A percentile compares a stretch with the other conserved stretches of the same genome.
Conservation (phyloP, 805 yeast species). For the Wickerhamiella azymoides region DNA sequence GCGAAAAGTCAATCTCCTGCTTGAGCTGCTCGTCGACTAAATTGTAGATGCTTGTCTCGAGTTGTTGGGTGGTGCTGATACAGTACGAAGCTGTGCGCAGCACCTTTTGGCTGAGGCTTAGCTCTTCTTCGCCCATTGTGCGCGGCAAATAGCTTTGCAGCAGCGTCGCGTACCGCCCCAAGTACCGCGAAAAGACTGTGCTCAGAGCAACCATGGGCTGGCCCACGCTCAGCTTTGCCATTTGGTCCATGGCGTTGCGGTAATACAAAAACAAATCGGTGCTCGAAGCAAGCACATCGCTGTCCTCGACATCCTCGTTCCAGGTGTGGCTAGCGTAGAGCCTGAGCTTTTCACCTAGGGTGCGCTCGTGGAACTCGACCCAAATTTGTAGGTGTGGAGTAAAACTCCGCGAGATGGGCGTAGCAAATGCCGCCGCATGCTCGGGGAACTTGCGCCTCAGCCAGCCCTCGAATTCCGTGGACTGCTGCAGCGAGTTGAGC, state of each 20-base stretch:
- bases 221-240: constrained; percentile 42
- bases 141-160: constrained; percentile 38
- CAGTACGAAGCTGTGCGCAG: constrained; percentile 87
- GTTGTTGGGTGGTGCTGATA: constrained; percentile 58
- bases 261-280: constrained; percentile 74
- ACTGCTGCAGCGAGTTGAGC: constrained; percentile 54
- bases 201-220: constrained; percentile 35
- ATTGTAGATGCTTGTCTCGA: constrained; percentile 42
- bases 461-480: constrained; percentile 71
- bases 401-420: constrained; percentile 48
- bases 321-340: neutral
- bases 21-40: constrained; percentile 31
- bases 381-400: constrained; percentile 77
- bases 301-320: constrained; percentile 6
- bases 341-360: constrained; percentile 3
- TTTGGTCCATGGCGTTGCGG: constrained; percentile 57
- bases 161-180: constrained; percentile 44
- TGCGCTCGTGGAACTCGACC: constrained; percentile 70
- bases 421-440: constrained; percentile 26
- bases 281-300: constrained; percentile 62
- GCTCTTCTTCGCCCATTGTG: constrained; percentile 7
- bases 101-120: constrained; percentile 47
- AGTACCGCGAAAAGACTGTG: constrained; percentile 49
- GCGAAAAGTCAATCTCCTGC: constrained; percentile 38
- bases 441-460: constrained; percentile 29